Percentiles rank a stretch among this genome's conserved stretches.
phyloP scores from a whole-genome alignment of 2,329 filamentous ascomycete genomes.

The Paraphaeosphaeria sporulosa region DNA sequence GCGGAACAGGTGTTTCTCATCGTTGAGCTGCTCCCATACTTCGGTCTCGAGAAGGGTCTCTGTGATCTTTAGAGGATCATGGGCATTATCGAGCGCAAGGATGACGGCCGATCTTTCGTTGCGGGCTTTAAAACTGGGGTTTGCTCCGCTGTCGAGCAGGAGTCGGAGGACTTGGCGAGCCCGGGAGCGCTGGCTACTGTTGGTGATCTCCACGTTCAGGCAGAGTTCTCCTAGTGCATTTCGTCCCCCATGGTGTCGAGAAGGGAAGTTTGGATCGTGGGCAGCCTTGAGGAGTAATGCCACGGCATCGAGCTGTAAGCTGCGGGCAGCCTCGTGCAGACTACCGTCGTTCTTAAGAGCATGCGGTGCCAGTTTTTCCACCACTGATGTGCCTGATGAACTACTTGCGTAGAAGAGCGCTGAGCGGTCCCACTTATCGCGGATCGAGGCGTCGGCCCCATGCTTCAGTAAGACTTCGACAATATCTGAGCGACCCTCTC shows the following conservation, averaged over 20 bases:
- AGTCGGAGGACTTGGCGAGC: conserved; percentile 60
- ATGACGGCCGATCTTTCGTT: conserved; percentile 67
- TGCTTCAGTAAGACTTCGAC: conserved; percentile 64
- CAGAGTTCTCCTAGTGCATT: conserved; percentile 71
- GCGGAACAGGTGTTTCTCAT: conserved; percentile 57
- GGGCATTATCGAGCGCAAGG: conserved; percentile 65
- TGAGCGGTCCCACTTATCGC: conserved; percentile 65
- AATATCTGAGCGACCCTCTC: conserved; percentile 63
- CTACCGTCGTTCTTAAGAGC: conserved; percentile 70
- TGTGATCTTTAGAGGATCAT: conserved; percentile 63
- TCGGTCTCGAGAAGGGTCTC: conserved; percentile 67
- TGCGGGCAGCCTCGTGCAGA: conserved; percentile 69
- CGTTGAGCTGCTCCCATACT: conserved; percentile 71
- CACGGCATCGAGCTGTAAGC: conserved; percentile 65
- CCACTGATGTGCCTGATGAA: conserved; percentile 34
- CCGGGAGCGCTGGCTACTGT: conserved; percentile 38
- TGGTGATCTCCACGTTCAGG: conserved; percentile 60
- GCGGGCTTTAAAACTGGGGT: conserved; percentile 61
- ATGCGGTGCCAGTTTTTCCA: conserved; percentile 60
- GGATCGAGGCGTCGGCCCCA: conserved; percentile 66
- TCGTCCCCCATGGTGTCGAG: conserved; percentile 67
- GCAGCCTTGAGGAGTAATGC: conserved; percentile 64
- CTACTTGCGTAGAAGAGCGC: conserved; percentile 67
- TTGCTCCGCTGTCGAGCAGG: conserved; percentile 64
- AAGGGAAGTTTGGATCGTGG: conserved; percentile 72